Evolutionary conservation across 768 basidiomycete species (phyloP), one percentile per base, ranked within the genome.

Genomic region (Suillus cothurnatus): DNA sequence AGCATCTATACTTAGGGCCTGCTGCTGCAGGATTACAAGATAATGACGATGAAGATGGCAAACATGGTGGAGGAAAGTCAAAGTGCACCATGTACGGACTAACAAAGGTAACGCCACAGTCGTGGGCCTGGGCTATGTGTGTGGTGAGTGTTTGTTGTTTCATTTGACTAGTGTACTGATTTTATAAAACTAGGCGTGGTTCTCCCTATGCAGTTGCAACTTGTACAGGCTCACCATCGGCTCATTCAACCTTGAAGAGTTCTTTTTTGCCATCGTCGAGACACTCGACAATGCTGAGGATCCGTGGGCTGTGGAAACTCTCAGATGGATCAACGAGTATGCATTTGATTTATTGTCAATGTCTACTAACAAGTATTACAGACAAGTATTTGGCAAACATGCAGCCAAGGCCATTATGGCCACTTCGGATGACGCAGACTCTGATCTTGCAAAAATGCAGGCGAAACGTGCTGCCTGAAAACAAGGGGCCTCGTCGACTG

Each of bases 1-100:
- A 23, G 21, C 43, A 64, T 57, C 26, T 64, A 39, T 58, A 55
- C 55, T 36, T 64, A 21, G 63, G 63, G 6, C 63, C 55, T 4
- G 21, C 63, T 11, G 34, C 61, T 31, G 61, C 61, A 52, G 55
- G 47, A 49, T 49, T 11, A 49, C 47, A 23, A 26, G 23, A 23
- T 21, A 23, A 49, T 23, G 47, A 26, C 14, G 47, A 26, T 6
- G 47, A 49, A 14, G 47, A 49, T 4, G 12, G 47, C 23, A 49
- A 49, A 5, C 23, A 49, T 14, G 23, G 47, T 6, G 14, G 47
- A 49, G 23, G 47, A 23, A 49, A 49, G 23, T 49, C 47, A 14
- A 49, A 49, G 23, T 26, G 11, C 7, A 49, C 23, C 12, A 49
- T 49, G 47, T 49, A 49, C 4, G 47, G 47, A 14, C 47, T 49